Evolutionary conservation across 768 basidiomycete species (phyloP), one percentile per base, ranked within the genome.

Genomic region (Boletus sp.): DNA sequence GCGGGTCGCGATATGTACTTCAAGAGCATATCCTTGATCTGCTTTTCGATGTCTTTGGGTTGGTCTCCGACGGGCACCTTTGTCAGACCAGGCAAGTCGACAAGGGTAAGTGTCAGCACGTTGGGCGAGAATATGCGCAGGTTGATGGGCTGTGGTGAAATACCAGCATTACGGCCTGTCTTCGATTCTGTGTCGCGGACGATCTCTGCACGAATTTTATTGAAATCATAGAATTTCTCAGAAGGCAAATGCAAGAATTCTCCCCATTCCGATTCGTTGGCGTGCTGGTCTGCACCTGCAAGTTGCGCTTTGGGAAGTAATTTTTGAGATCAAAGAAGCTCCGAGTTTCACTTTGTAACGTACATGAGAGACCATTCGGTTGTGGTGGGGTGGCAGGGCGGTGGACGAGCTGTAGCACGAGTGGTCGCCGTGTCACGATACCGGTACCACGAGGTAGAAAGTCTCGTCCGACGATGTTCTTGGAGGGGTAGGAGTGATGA

Each of bases 361-460:
- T 71, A 82, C 81, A 67, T 58, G 73, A 59, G 56, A 68, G 61
- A n/a, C 76, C 80, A 59, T 82, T 82, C 12, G 77, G 60, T 53
- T 73, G 72, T 41, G 77, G 57, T 55, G 77, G 63, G 58, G 76
- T 80, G 49, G 85, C 79, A 20, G 86, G 83, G 64, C 94, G 80
- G 75, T 98, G 85, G 70, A 98, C 95, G 45, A 99, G 84, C 87
- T 98, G 97, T 20, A 99, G 66, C 72, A 96, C 95, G 75, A 99
- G 77, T 54, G 97, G 97, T 71, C 97, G 85, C 69, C 96, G 85
- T 50, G 96, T 98, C 74, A 99, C 96, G 68, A 99, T 99, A 75
- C 96, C 96, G 54, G 94, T 92, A 72, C 97, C 97, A 80, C 97
- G 91, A 75, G 97, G 97, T 70, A 99, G 73, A 81, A 99, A 99